Conservation (phyloP, 2,329 filamentous ascomycete species). For the Microdochium nivale region DNA sequence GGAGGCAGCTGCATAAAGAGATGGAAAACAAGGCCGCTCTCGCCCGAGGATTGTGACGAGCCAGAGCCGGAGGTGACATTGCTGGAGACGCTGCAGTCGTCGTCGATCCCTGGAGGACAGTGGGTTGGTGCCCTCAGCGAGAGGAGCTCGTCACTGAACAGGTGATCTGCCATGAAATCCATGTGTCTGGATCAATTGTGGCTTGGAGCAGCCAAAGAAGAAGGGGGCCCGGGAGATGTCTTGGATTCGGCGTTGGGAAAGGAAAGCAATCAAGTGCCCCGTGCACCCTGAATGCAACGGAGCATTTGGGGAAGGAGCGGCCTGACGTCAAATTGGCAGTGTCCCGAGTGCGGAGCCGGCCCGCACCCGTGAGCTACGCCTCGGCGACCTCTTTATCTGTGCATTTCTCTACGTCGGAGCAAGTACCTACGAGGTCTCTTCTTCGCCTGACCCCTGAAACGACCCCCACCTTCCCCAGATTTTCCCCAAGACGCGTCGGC, state of each 20-base stretch:
- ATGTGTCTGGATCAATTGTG: neutral
- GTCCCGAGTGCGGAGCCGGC: too few relatives aligned
- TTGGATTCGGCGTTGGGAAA: too few relatives aligned
- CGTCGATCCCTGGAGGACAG: neutral
- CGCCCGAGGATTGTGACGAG: conserved; percentile 2
- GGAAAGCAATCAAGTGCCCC: too few relatives aligned
- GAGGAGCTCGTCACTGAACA: neutral
- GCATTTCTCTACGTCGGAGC: too few relatives aligned
- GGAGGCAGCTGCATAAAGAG: conserved; percentile 16
- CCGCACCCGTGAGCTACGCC: too few relatives aligned
- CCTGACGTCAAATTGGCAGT: too few relatives aligned
- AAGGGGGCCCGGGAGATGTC: too few relatives aligned
- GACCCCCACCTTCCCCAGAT: neutral
- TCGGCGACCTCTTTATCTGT: too few relatives aligned
- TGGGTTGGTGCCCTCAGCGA: neutral
- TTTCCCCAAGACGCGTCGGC: neutral
- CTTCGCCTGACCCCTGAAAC: neutral
- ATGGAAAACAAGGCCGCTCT: conserved; percentile 7
- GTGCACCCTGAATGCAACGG: too few relatives aligned
- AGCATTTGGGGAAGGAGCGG: too few relatives aligned
- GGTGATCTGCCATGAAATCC: neutral
- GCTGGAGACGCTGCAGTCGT: neutral
- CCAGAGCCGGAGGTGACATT: conserved; percentile 1
- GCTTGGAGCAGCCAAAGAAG: neutral
- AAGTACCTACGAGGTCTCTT: too few relatives aligned